phyloP scores from a whole-genome alignment of 1,284 basidiomycete genomes.

The Puccinia triticina region DNA sequence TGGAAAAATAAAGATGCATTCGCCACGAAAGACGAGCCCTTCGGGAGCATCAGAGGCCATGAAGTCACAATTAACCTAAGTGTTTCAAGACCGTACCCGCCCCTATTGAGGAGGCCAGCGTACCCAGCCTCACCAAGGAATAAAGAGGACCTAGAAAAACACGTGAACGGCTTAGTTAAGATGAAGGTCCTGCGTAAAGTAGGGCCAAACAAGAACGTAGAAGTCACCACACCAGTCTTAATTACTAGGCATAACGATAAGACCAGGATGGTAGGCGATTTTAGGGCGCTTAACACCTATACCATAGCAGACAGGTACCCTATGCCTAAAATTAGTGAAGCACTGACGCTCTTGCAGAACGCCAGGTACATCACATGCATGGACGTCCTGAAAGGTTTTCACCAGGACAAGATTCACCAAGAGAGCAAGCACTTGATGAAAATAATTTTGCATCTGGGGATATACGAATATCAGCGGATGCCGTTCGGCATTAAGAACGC shows the following conservation, averaged over 20 bases:
- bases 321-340: constrained; percentile 3
- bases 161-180: not conserved
- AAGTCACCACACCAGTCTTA: not conserved
- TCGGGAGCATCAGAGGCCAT: constrained; percentile 20
- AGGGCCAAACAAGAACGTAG: not conserved
- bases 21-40: not conserved
- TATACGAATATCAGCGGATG: constrained; percentile 28
- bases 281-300: constrained; percentile 27
- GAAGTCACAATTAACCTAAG: not conserved
- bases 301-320: no score
- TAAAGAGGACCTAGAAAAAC: constrained; percentile 20
- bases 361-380: constrained; percentile 24
- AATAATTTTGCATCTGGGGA: constrained; percentile 6
- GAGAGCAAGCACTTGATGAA: not conserved
- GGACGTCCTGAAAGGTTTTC: no score
- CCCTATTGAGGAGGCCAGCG: not conserved
- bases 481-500: constrained; percentile 30
- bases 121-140: constrained; percentile 21
- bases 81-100: constrained; percentile 8
- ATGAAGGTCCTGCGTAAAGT: not conserved
- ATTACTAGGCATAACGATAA: not conserved
- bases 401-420: not conserved
- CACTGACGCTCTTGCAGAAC: not conserved
- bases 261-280: constrained; percentile 17
- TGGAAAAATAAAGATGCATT: constrained; percentile 13